A percentile compares a stretch with the other conserved stretches of the same genome.
phyloP scores from a whole-genome alignment of 2,329 filamentous ascomycete species.

The Trichoderma sp. region DNA sequence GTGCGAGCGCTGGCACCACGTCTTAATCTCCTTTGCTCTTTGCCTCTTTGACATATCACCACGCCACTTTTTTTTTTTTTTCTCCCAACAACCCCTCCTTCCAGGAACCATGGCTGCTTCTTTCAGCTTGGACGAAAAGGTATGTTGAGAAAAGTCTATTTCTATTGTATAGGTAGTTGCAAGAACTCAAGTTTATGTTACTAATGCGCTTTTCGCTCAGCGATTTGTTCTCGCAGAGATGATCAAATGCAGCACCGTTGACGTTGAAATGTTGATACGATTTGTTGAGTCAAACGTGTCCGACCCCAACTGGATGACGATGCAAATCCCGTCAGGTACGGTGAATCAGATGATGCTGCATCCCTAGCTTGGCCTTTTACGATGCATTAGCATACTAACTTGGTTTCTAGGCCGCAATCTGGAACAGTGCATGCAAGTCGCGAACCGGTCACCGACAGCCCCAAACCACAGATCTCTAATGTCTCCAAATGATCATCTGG shows the following conservation, averaged over 20 bases:
- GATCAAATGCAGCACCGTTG: conserved; percentile 57
- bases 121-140: conserved; percentile 25
- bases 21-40: conserved; percentile 8
- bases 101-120: conserved; percentile 19
- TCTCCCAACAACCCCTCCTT: not conserved
- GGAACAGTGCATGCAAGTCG: conserved; percentile 48
- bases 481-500: conserved; percentile 22
- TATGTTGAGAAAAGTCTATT: not conserved
- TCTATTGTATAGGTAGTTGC: not conserved
- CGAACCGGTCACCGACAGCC: conserved; percentile 41
- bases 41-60: conserved; percentile 4
- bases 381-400: not conserved
- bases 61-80: not conserved
- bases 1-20: conserved; percentile 1
- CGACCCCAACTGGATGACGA: conserved; percentile 49
- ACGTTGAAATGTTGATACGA: conserved; percentile 47
- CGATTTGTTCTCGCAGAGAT: conserved; percentile 60
- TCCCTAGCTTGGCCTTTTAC: not conserved
- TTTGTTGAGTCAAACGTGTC: conserved; percentile 49
- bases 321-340: conserved; percentile 52
- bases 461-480: not conserved
- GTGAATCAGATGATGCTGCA: conserved; percentile 6
- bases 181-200: not conserved
- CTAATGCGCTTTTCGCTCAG: conserved; percentile 37
- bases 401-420: conserved; percentile 47